A percentile compares a stretch with the other conserved stretches of the same genome.
These are phyloP conservation scores for Pholiota microspora DNA, from an alignment of 768 basidiomycete genomes.

Conservation along the genomic window DNA sequence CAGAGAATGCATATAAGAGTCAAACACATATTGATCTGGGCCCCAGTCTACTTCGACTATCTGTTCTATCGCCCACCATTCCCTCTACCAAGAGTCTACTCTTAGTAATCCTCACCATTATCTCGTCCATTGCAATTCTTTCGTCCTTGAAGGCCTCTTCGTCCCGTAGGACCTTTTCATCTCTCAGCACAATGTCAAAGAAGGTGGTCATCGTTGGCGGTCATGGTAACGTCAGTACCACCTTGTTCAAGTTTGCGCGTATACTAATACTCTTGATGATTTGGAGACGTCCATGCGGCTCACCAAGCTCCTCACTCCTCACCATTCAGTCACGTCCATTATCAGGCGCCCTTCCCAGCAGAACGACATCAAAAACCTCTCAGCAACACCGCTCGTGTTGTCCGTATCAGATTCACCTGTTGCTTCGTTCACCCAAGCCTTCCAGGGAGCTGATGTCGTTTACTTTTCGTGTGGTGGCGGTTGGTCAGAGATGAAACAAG, in stretches of 20 bases:
- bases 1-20: no score
- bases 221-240: constrained; percentile 43
- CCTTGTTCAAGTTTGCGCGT: background rate
- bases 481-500: constrained; percentile 56
- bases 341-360: constrained; percentile 48
- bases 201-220: constrained; percentile 53
- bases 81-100: no score
- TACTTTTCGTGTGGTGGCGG: constrained; percentile 42
- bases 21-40: no score
- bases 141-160: background rate
- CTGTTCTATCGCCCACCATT: no score
- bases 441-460: constrained; percentile 40
- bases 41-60: no score
- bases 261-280: background rate
- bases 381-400: constrained; percentile 47
- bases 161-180: background rate
- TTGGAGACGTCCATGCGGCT: constrained; percentile 46
- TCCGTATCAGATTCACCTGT: constrained; percentile 55
- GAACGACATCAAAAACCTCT: constrained; percentile 40
- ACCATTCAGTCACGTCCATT: constrained; percentile 49
- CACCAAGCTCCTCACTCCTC: constrained; percentile 32
- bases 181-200: constrained; percentile 23
- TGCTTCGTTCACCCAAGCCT: constrained; percentile 42
- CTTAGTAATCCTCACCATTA: background rate
- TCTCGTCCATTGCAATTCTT: background rate